These are phyloP conservation scores for Entrophospora sp. DNA, from an alignment of 192 early-diverging fungal genomes.

Conservation along the genomic window DNA sequence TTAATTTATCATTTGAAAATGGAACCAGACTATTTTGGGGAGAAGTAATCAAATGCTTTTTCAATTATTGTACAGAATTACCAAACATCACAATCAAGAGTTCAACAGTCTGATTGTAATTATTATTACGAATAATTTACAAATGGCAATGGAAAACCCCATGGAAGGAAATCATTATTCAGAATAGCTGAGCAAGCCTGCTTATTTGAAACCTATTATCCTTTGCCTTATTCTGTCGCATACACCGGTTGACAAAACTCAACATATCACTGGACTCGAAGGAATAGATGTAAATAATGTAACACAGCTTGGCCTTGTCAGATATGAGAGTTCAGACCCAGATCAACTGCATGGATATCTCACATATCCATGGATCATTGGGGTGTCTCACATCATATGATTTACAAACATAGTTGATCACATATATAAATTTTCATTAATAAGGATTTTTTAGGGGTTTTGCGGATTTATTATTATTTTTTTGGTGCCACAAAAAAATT, in stretches of 20 bases:
- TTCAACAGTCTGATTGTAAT: not conserved
- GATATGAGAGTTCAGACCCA: not conserved
- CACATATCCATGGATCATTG: not conserved
- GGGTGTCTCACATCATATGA: no score
- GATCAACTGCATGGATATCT: not conserved
- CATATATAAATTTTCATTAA: no score
- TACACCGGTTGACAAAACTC: not conserved
- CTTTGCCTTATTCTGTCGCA: not conserved
- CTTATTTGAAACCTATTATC: not conserved
- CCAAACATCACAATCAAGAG: not conserved
- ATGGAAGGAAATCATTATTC: not conserved
- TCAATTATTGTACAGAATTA: not conserved
- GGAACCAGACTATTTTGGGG: not conserved
- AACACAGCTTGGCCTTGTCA: not conserved
- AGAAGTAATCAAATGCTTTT: not conserved
- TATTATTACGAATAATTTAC: not conserved
- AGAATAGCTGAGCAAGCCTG: not conserved
- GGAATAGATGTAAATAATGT: not conserved
- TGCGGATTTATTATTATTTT: no score
- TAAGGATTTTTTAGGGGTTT: no score
- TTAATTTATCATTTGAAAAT: conserved; percentile 14
- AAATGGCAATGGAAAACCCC: not conserved
- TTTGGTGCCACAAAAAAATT: no score
- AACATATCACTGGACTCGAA: not conserved
- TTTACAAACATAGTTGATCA: no score